A percentile compares a stretch with the other conserved stretches of the same genome.
Evolutionary conservation across 768 basidiomycete species (phyloP).

Genomic region (Tylopilus balloui): DNA sequence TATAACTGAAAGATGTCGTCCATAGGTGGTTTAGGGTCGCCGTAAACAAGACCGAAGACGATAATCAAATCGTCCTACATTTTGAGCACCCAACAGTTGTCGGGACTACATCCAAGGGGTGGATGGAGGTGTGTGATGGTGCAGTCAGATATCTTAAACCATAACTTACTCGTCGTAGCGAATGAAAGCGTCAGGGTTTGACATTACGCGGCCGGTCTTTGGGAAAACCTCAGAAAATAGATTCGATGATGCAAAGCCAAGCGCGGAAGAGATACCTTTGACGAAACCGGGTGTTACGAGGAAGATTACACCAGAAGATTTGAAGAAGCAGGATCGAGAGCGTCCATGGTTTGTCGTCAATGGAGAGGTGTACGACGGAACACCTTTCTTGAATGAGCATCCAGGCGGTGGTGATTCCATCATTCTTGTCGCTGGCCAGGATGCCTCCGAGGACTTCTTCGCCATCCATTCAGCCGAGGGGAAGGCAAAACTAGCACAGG

Average conservation of each 20-base stretch:
- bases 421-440: slow-evolving; percentile 50
- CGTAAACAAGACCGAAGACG: slow-evolving; percentile 35
- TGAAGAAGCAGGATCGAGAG: slow-evolving; percentile 35
- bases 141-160: neutral
- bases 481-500: slow-evolving; percentile 41
- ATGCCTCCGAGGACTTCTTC: slow-evolving; percentile 61
- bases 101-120: slow-evolving; percentile 45
- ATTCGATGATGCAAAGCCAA: neutral
- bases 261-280: slow-evolving; percentile 34
- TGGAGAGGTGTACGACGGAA: slow-evolving; percentile 55
- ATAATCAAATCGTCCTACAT: slow-evolving; percentile 26
- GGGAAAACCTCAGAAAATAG: slow-evolving; percentile 5
- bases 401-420: slow-evolving; percentile 58
- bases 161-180: slow-evolving; percentile 26
- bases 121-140: slow-evolving; percentile 47
- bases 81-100: slow-evolving; percentile 61
- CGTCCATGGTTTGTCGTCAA: slow-evolving; percentile 49
- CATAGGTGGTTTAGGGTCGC: slow-evolving; percentile 55
- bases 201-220: slow-evolving; percentile 43
- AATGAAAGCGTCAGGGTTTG: slow-evolving; percentile 41
- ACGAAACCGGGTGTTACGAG: slow-evolving; percentile 42
- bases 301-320: slow-evolving; percentile 41
- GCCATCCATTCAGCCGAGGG: slow-evolving; percentile 57
- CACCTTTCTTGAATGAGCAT: slow-evolving; percentile 48
- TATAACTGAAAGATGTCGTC: neutral